Evolutionary conservation across 2,329 filamentous ascomycete species (phyloP).

Genomic region (Diaporthe aspalathi): DNA sequence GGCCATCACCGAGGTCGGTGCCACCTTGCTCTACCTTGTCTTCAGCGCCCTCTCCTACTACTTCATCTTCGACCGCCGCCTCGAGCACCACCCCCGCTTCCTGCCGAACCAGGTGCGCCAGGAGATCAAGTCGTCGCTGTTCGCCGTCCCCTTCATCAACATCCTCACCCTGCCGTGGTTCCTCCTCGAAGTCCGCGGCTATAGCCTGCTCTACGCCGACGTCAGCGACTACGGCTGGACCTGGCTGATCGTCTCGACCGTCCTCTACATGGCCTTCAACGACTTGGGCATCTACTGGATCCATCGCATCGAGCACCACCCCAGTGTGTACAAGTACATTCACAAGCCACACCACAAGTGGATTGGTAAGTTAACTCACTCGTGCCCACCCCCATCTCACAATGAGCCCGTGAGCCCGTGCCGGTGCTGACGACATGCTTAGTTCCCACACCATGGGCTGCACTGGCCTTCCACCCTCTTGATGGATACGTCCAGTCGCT

Average conservation of each 20-base stretch:
- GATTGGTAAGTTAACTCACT: conserved; percentile 51
- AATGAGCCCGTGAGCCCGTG: background rate
- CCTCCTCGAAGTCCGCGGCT: conserved; percentile 59
- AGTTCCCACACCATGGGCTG: conserved; percentile 61
- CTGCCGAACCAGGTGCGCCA: conserved; percentile 59
- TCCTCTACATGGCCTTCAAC: conserved; percentile 59
- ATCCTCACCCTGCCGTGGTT: conserved; percentile 59
- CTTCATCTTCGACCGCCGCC: conserved; percentile 67
- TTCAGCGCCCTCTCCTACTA: conserved; percentile 78
- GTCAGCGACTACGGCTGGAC: conserved; percentile 53
- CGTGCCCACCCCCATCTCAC: background rate
- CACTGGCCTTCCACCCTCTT: conserved; percentile 59
- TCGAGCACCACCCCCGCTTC: conserved; percentile 60
- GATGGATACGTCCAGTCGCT: conserved; percentile 59
- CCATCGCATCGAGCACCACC: conserved; percentile 59
- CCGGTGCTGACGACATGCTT: conserved; percentile 12
- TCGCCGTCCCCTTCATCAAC: conserved; percentile 57
- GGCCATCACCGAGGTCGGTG: conserved; percentile 53
- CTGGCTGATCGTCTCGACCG: conserved; percentile 53
- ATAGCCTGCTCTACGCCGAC: conserved; percentile 55
- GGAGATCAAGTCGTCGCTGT: conserved; percentile 57
- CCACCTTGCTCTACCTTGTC: conserved; percentile 64
- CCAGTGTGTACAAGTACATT: conserved; percentile 58
- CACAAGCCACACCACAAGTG: conserved; percentile 63
- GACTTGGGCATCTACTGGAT: conserved; percentile 61